A percentile compares a stretch with the other conserved stretches of the same genome.
Evolutionary conservation across 495 filamentous ascomycete genomes (phyloP).

Genomic region (Penicillium alfredii): DNA sequence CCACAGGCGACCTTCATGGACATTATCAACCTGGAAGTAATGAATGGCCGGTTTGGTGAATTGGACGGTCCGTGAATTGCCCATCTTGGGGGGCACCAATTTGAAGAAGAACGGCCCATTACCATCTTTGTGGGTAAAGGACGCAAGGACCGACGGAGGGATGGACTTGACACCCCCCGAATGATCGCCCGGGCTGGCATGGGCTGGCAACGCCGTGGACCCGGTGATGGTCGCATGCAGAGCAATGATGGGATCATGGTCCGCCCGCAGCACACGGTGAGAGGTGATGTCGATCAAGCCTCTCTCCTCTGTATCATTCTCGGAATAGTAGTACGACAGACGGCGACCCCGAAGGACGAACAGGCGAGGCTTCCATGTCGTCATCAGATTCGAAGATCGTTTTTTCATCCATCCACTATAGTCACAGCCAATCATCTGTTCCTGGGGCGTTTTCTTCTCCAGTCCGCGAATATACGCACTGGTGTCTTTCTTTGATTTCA

Average conservation of each 20-base stretch:
- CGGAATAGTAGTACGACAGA: constrained; percentile 93
- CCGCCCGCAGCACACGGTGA: constrained; percentile 92
- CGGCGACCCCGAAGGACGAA: constrained; percentile 89
- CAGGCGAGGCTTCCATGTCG: constrained; percentile 91
- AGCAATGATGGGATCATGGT: constrained; percentile 82
- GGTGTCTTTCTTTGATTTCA: constrained; percentile 86
- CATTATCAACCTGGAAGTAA: constrained; percentile 91
- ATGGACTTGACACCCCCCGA: constrained; percentile 26
- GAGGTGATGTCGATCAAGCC: constrained; percentile 96
- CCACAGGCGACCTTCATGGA: constrained; percentile 85
- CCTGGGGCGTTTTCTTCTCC: constrained; percentile 71
- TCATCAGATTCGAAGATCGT: constrained; percentile 88
- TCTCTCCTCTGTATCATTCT: constrained; percentile 84
- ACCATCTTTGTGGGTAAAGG: constrained; percentile 22
- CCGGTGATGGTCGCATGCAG: constrained; percentile 90
- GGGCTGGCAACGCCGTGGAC: constrained; percentile 67
- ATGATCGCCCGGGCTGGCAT: constrained; percentile 48
- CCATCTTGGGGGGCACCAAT: constrained; percentile 81
- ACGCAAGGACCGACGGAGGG: constrained; percentile 7
- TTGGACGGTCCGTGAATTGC: constrained; percentile 84
- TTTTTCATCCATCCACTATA: constrained; percentile 99
- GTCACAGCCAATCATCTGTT: constrained; percentile 82
- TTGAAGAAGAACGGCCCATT: constrained; percentile 94
- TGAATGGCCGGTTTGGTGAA: constrained; percentile 97
- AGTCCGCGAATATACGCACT: constrained; percentile 88